These are phyloP conservation scores for Oenanthe sinensis DNA, from an alignment of 129 eudicot genomes.

Conservation along the genomic window DNA sequence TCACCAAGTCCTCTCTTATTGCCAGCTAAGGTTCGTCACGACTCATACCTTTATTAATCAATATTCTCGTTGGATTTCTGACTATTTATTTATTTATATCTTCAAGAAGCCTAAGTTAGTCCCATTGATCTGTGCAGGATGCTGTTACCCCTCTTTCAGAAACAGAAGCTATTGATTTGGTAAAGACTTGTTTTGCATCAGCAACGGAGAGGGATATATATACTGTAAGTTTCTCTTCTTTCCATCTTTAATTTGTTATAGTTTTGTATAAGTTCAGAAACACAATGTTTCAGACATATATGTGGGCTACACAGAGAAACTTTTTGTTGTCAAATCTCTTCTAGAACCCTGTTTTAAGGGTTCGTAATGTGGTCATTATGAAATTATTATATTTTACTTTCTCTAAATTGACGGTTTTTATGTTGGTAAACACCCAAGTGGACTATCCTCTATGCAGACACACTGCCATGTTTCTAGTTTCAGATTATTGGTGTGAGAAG, in stretches of 20 bases:
- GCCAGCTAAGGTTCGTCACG: slow-evolving; percentile 59
- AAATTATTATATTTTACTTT: neutral
- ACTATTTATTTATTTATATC: neutral
- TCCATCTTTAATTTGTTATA: neutral
- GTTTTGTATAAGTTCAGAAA: neutral
- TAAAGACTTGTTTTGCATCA: slow-evolving; percentile 87
- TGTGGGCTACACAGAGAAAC: neutral
- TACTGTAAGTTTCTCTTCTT: slow-evolving; percentile 50
- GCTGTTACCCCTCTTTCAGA: slow-evolving; percentile 97
- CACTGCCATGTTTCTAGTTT: neutral
- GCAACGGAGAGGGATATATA: slow-evolving; percentile 95
- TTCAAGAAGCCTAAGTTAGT: neutral
- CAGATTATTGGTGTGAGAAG: neutral
- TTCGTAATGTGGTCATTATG: neutral
- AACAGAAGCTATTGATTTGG: slow-evolving; percentile 88
- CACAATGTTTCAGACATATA: neutral
- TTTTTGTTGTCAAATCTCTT: neutral
- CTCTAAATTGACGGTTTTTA: neutral
- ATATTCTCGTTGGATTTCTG: neutral
- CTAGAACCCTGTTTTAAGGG: neutral
- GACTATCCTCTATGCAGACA: neutral
- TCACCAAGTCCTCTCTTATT: slow-evolving; percentile 93
- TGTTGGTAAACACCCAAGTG: neutral
- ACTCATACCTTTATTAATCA: neutral
- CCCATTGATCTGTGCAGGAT: slow-evolving; percentile 45